Percentiles rank a stretch among this genome's conserved stretches.
Conservation (phyloP, 1,284 basidiomycete genomes). For the Schizopora paradoxa region DNA sequence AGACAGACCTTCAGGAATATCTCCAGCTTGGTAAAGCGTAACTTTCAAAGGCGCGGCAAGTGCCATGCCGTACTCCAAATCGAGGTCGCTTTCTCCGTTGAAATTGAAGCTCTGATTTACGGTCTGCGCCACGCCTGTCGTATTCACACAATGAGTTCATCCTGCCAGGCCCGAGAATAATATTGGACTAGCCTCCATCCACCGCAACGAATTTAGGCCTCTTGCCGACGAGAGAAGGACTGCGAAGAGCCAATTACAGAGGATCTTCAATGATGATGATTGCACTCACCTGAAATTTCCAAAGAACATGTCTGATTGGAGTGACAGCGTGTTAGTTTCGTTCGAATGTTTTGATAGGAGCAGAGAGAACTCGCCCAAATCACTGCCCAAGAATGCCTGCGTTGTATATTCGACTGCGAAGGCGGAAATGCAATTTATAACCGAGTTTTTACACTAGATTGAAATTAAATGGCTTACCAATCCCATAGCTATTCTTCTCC, state of each 20-base stretch:
- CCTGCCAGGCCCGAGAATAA: background rate
- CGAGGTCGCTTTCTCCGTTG: conserved; percentile 27
- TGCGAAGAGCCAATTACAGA: background rate
- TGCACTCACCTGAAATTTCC: conserved; percentile 16
- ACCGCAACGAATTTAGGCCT: conserved; percentile 20
- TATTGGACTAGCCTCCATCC: conserved; percentile 21
- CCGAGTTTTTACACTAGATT: background rate
- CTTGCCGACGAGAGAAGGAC: background rate
- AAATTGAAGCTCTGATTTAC: conserved; percentile 20
- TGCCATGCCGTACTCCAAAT: conserved; percentile 26
- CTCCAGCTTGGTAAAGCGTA: conserved; percentile 44
- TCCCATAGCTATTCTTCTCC: conserved; percentile 19
- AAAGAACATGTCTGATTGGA: conserved; percentile 21
- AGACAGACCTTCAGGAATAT: conserved; percentile 32
- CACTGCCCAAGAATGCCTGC: conserved; percentile 21
- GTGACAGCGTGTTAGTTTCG: background rate
- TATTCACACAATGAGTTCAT: background rate
- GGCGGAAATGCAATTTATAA: background rate
- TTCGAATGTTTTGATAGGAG: background rate
- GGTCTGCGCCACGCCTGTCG: conserved; percentile 13
- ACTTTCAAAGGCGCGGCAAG: conserved; percentile 28
- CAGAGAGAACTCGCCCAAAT: conserved; percentile 14
- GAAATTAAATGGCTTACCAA: conserved; percentile 1
- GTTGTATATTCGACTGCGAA: conserved; percentile 23
- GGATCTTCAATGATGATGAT: conserved; percentile 5